Evolutionary conservation across 169 alveolate genomes (phyloP), one percentile per base, ranked within the genome.

Genomic region (Besnoitia besnoiti): DNA sequence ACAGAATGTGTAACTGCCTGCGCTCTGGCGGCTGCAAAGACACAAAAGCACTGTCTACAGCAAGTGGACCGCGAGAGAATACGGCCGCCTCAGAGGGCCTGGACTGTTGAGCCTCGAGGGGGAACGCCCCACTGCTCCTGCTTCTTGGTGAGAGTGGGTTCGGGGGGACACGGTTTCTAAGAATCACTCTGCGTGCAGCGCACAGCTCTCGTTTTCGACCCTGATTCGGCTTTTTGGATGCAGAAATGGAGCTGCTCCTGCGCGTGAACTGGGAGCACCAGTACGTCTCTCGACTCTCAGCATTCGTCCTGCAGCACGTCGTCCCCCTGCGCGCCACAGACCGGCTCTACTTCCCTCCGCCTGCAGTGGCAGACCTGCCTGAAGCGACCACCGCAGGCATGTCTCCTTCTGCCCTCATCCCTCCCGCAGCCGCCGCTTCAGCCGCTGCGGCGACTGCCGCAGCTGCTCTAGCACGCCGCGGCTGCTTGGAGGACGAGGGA

Each of bases 201-300:
- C n/a, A n/a, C n/a, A n/a, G n/a, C n/a, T n/a, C n/a, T n/a, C n/a
- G n/a, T n/a, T n/a, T n/a, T n/a, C n/a, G n/a, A n/a, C n/a, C n/a
- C n/a, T n/a, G n/a, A n/a, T n/a, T n/a, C n/a, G n/a, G n/a, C n/a
- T n/a, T n/a, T n/a, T n/a, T n/a, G n/a, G 10, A 0, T 77, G 10
- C 87, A 77, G 87, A 77, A 42, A 24, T 77, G 50, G 87, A 77
- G 21, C n/a, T 27, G 3, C 87, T 77, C 19, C 59, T 77, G 55
- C 87, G 87, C 59, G 87, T 77, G 59, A 37, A 42, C 59, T 77
- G 87, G 87, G 87, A 77, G 47, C 87, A 77, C 59, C 87, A 77
- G 87, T 42, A 40, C 59, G 40, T 37, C 42, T 27, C 59, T 37
- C 87, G 59, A 1, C 87, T 77, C 87, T 77, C 59, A 2, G 37